A percentile compares a stretch with the other conserved stretches of the same genome.
Evolutionary conservation across 306 rosid species (phyloP).

Genomic region (Malus asiatica): DNA sequence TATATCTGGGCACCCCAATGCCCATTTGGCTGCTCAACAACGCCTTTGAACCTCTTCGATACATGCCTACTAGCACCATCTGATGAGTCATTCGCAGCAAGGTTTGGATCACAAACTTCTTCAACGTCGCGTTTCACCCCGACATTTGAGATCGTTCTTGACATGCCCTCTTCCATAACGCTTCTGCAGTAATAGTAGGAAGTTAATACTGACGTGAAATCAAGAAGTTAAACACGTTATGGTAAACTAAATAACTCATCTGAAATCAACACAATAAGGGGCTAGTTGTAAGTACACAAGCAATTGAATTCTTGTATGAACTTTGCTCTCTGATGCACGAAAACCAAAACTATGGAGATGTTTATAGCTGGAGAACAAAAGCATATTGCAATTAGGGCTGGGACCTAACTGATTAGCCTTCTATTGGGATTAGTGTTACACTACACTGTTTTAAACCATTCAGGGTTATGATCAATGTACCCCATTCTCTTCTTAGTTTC

Average conservation of each 20-base stretch:
- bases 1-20: slow-evolving; percentile 40
- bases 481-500: not conserved
- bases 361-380: too few species aligned
- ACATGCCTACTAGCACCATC: not conserved
- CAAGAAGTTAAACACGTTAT: not conserved
- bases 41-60: slow-evolving; percentile 20
- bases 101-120: not conserved
- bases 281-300: not conserved
- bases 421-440: not conserved
- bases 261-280: not conserved
- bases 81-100: not conserved
- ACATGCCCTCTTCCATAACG: slow-evolving; percentile 29
- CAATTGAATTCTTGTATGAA: not conserved
- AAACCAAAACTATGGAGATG: too few species aligned
- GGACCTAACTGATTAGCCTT: not conserved
- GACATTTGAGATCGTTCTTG: slow-evolving; percentile 16
- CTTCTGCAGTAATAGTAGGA: not conserved
- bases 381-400: too few species aligned
- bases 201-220: not conserved
- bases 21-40: slow-evolving; percentile 22
- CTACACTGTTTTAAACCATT: not conserved
- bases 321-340: too few species aligned
- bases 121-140: not conserved
- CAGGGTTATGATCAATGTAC: not conserved
- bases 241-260: not conserved